Conservation (phyloP, 2,329 filamentous ascomycete genomes). For the Phoma sp. region DNA sequence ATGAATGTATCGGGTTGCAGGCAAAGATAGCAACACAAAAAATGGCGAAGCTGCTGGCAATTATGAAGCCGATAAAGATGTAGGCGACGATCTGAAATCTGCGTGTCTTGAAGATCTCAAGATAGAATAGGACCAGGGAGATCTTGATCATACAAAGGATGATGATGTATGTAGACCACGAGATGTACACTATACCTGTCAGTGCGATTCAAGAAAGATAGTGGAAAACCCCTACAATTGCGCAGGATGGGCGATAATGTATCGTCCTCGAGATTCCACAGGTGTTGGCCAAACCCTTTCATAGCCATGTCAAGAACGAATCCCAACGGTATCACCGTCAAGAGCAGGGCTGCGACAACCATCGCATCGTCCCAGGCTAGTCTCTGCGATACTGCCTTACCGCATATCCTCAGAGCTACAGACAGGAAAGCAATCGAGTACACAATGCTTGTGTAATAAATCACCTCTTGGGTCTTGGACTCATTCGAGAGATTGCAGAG, state of each 20-base stretch:
- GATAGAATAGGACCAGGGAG: slow-evolving; percentile 35
- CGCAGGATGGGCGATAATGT: slow-evolving; percentile 23
- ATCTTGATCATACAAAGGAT: slow-evolving; percentile 35
- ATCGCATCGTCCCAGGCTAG: slow-evolving; percentile 22
- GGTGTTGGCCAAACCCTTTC: slow-evolving; percentile 32
- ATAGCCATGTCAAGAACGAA: slow-evolving; percentile 28
- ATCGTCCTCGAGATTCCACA: slow-evolving; percentile 30
- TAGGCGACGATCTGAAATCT: slow-evolving; percentile 25
- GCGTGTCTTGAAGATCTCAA: slow-evolving; percentile 35
- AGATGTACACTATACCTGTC: slow-evolving; percentile 4
- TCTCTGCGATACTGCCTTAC: slow-evolving; percentile 21
- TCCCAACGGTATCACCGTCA: slow-evolving; percentile 16
- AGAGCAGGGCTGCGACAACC: slow-evolving; percentile 15
- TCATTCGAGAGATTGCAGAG: slow-evolving; percentile 29
- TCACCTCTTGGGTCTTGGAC: slow-evolving; percentile 21
- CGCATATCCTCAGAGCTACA: slow-evolving; percentile 15
- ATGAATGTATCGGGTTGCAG: slow-evolving; percentile 32
- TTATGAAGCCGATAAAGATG: slow-evolving; percentile 23
- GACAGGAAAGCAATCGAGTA: slow-evolving; percentile 23
- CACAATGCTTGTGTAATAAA: slow-evolving; percentile 22
- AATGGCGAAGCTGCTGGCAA: slow-evolving; percentile 23
- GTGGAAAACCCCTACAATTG: slow-evolving; percentile 13
- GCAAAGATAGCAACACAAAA: slow-evolving; percentile 31
- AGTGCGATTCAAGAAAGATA: too few relatives aligned
- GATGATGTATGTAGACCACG: slow-evolving; percentile 28